These are phyloP conservation scores for Collybia sp. DNA, from an alignment of 768 basidiomycete genomes.

Conservation along the genomic window DNA sequence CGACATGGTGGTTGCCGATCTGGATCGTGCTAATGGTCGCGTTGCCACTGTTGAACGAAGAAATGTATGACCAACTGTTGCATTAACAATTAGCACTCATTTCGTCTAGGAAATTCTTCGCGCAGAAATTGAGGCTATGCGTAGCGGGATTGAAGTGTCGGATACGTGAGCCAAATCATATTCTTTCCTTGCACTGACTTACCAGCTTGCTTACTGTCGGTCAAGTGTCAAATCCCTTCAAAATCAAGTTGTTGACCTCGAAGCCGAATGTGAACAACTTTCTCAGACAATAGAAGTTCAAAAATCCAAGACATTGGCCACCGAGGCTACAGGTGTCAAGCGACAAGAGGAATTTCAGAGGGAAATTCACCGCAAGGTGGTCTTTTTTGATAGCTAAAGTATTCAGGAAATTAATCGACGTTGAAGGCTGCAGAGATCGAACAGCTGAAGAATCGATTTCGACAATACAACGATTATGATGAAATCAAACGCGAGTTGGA, in stretches of 20 bases:
- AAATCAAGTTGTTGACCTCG: slow-evolving; percentile 67
- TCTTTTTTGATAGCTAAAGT: background rate
- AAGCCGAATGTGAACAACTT: slow-evolving; percentile 69
- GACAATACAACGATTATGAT: slow-evolving; percentile 83
- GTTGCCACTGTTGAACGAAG: slow-evolving; percentile 90
- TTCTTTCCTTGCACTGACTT: background rate
- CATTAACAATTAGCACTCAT: background rate
- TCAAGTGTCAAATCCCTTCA: slow-evolving; percentile 72
- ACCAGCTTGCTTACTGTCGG: slow-evolving; percentile 1
- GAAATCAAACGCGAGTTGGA: slow-evolving; percentile 97
- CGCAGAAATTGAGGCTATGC: slow-evolving; percentile 89
- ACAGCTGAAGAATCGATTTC: slow-evolving; percentile 61
- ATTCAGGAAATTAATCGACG: background rate
- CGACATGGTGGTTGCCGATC: slow-evolving; percentile 92
- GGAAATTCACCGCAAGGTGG: slow-evolving; percentile 54
- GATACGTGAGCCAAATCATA: slow-evolving; percentile 49
- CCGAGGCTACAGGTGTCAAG: slow-evolving; percentile 42
- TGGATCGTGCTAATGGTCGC: slow-evolving; percentile 92
- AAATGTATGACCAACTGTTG: slow-evolving; percentile 52
- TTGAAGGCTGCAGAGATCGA: slow-evolving; percentile 64
- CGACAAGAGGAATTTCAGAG: slow-evolving; percentile 55
- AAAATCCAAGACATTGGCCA: slow-evolving; percentile 40
- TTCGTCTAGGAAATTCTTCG: slow-evolving; percentile 78
- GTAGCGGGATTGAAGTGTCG: slow-evolving; percentile 69
- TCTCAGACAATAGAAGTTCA: slow-evolving; percentile 64